Percentiles rank a stretch among this genome's conserved stretches.
These are phyloP conservation scores for Sergeia podlipaevii DNA, from an alignment of 208 protist genomes.

Conservation along the genomic window DNA sequence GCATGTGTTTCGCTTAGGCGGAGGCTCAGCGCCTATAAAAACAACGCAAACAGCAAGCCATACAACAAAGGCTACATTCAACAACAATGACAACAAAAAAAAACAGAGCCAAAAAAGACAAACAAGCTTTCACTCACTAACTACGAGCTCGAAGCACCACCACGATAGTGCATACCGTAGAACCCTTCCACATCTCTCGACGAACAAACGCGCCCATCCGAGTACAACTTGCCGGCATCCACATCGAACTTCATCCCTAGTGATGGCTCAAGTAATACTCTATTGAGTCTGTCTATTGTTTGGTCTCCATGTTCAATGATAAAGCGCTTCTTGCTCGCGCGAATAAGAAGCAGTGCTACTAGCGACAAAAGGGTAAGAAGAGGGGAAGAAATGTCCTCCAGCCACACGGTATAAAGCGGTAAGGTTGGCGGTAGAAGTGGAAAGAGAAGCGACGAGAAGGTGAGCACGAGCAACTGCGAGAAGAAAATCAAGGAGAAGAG, in stretches of 20 bases:
- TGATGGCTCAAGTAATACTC: conserved; percentile 73
- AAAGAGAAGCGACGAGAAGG: conserved; percentile 26
- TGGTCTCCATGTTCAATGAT: conserved; percentile 77
- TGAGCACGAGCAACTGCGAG: conserved; percentile 32
- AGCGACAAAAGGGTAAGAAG: conserved; percentile 27
- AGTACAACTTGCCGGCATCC: conserved; percentile 61
- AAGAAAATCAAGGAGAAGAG: conserved; percentile 66
- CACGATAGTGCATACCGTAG: conserved; percentile 45
- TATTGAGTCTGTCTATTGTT: conserved; percentile 69
- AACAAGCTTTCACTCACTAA: neutral
- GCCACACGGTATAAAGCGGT: neutral
- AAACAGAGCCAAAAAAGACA: conserved; percentile 10
- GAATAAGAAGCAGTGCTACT: conserved; percentile 55
- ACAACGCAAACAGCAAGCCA: no score
- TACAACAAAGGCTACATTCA: no score
- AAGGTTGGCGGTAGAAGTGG: conserved; percentile 46
- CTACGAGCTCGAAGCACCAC: neutral
- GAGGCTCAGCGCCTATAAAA: no score
- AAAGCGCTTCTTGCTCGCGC: conserved; percentile 66
- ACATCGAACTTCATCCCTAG: conserved; percentile 73
- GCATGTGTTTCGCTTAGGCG: no score
- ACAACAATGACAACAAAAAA: conserved; percentile 9
- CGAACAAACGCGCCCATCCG: conserved; percentile 35
- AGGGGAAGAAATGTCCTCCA: conserved; percentile 7
- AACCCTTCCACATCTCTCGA: conserved; percentile 31